Base-by-base conservation (phyloP, 2,329 filamentous ascomycete species). In the Amesomyces nigricolor region DNA sequence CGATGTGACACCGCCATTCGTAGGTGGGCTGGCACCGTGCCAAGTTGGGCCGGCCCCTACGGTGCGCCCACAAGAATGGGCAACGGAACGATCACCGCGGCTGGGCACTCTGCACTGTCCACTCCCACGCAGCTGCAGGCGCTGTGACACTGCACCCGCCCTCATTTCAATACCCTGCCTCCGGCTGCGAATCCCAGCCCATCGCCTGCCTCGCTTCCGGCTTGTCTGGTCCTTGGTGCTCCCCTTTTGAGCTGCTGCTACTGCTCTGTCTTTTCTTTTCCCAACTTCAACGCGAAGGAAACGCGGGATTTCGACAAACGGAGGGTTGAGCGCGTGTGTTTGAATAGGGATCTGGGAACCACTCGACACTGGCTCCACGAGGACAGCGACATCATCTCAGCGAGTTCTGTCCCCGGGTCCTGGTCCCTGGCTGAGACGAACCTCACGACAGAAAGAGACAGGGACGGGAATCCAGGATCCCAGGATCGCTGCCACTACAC, bases 151-250 rank as follows among this genome's bases (percentile, higher is more conserved):
- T 52, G 60, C 54, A 47, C 58, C 61, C 51, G 54, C 54, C 35
- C 56, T 64, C 62, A 63, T 63, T 64, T 61, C 58, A 58, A 37
- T 53, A 49, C 57, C 56, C 58, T 58, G 52, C 48, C 51, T 48
- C 47, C n/a, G 29, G 35, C 51, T 53, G 49, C 37, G 42, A 17
- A 45, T 54, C 39, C 29, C 29, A 11, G 48, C 22, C 37, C 42
- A 40, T 26, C 22, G 6, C 22, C 22, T 26, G 46, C 40, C 9
- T 35, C 32, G 7, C 32, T 9, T 9, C 32, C 47, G 37, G 40
- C 39, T 57, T 47, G 53, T 51, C 45, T 55, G 37, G 47, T 42
- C 38, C 46, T 45, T n/a, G 26, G 30, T 32, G 40, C 32, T 32
- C 43, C 37, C 40, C 49, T 40, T 47, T 30, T 19, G 26, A 32